Evolutionary conservation across 306 rosid genomes (phyloP), one percentile per base, ranked within the genome.

Genomic region (Vicia sativa): DNA sequence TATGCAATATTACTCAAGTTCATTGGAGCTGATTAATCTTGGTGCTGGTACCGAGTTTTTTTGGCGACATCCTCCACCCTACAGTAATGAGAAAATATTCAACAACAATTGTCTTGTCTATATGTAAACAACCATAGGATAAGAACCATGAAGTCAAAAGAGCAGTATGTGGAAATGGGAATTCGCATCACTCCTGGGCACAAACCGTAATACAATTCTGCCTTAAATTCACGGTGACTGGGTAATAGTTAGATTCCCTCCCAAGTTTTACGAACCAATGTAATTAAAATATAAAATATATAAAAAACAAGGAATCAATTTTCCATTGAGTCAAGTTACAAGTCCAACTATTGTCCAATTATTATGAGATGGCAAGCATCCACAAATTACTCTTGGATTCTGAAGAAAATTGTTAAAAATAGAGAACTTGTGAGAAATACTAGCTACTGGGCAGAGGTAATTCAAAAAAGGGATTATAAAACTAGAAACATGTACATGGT

Each of bases 61-160:
- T 78, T 88, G 91, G 74, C 79, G 81, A 70, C 79, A 68, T 59
- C 98, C 98, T 50, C 96, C 97, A 76, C 96, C 97, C 99, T 95
- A 78, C 64, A 70, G 60, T 34, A 56, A 68, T 21, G 58, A 64
- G 44, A 73, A 73, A 37, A 60, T 31, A 23, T 58, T 11, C 42
- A 83, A 56, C 15, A 31, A 38, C 25, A 65, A 77, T 49, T 43
- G 52, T 53, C 13, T 13, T 19, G 16, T 57, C 34, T 43, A 15
- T 14, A 34, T 16, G 45, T 29, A 28, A 29, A 61, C 7, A 57
- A 31, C 25, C 46, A 41, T 2, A 56, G 48, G 46, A 63, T 43
- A 69, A 18, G 52, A 65, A 37, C 60, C n/a, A n/a, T 9, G 48
- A 60, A 59, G 19, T 23, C 53, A 50, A 68, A 55, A 44, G 42